These are phyloP conservation scores for Eimeria brunetti DNA, from an alignment of 169 alveolate species.

Conservation along the genomic window DNA sequence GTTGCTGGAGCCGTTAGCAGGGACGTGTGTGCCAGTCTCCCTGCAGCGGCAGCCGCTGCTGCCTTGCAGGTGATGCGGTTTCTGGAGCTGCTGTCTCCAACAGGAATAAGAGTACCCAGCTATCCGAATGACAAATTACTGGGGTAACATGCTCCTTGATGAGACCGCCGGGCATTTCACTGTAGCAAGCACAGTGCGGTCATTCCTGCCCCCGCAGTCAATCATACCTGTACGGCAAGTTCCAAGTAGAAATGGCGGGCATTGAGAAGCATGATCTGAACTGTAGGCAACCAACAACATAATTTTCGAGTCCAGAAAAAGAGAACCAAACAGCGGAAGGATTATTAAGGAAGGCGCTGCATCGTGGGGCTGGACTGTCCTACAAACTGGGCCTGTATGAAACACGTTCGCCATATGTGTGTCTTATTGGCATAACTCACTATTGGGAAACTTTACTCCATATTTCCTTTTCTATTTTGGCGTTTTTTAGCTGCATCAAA, in stretches of 20 bases:
- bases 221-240: neutral
- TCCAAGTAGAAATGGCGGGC: neutral
- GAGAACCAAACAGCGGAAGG: neutral
- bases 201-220: neutral
- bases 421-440: neutral
- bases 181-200: neutral
- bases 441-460: neutral
- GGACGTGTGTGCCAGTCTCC: neutral
- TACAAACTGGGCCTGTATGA: neutral
- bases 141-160: neutral
- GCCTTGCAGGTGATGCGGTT: neutral
- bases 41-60: neutral
- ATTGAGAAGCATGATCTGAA: neutral
- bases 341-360: neutral
- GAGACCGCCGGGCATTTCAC: neutral
- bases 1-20: neutral
- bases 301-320: neutral
- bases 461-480: neutral
- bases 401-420: neutral
- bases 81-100: neutral
- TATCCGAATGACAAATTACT: neutral
- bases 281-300: neutral
- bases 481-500: neutral
- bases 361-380: constrained; percentile 3
- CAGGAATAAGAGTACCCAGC: neutral